Evolutionary conservation across 108 stramenopile species (phyloP), one percentile per base, ranked within the genome.

Genomic region (Skeletonema costatum): DNA sequence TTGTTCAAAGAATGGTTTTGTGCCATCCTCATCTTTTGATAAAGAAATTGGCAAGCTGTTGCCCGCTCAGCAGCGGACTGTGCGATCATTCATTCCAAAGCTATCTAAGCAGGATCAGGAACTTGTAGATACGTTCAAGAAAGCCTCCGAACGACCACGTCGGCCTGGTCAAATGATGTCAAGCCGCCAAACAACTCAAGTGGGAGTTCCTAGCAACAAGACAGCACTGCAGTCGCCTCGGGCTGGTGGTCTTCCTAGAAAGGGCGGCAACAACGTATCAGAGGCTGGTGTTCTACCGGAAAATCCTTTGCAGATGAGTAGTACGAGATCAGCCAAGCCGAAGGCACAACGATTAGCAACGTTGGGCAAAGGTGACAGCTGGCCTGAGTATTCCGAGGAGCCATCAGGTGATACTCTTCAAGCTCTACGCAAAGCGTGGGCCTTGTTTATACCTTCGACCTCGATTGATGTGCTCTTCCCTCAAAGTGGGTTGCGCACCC

Each of bases 371-470:
- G 68, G 76, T 30, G 85, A 87, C n/a, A 38, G 60, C 53, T 85
- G 84, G 93, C 93, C 93, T 11, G 93, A 94, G 62, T 97, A 88
- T 79, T 93, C 96, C 21, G 96, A 93, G 70, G 88, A 93, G 64
- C 88, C 92, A 8, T 63, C 64, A 58, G 87, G 82, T 31, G 38
- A 71, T 39, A 39, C 64, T 36, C 35, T 84, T 32, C 63, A 36
- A 16, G 66, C 74, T 13, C 56, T 97, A 9, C 87, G 87, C 44
- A 92, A 90, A 74, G 76, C 86, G 21, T 97, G 92, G 93, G 65
- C 84, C 3, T 74, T 72, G 11, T 60, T 90, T 0, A 69, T 94
- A 14, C 79, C 88, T 9, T 39, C 67, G 12, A 59, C 83, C 16
- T 72, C 90, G 39, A 38, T 74, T 1, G 68, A 85, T 32, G 63